Evolutionary conservation across 1,284 basidiomycete species (phyloP).

Genomic region (Prillingera fragicola): DNA sequence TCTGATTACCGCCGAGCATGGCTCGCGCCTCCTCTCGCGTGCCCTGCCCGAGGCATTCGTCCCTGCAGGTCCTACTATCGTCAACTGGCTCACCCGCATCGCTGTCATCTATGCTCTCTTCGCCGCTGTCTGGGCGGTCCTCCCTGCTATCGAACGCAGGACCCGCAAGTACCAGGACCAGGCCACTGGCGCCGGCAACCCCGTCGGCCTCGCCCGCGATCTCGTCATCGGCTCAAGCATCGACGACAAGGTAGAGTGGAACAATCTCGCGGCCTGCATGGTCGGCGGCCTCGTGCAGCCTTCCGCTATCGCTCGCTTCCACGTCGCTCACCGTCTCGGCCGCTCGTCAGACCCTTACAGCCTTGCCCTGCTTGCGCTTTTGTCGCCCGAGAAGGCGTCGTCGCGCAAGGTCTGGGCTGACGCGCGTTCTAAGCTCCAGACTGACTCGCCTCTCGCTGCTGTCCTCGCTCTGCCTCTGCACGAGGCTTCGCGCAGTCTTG

Average conservation of each 20-base stretch:
- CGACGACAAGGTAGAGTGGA: conserved; percentile 19
- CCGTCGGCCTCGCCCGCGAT: conserved; percentile 19
- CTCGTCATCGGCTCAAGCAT: conserved; percentile 4
- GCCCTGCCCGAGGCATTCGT: conserved; percentile 26
- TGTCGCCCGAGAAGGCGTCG: conserved; percentile 22
- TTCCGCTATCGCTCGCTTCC: conserved; percentile 18
- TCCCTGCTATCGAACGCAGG: conserved; percentile 21
- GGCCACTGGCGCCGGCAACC: conserved; percentile 16
- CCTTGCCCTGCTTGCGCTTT: conserved; percentile 37
- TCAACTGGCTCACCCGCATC: conserved; percentile 41
- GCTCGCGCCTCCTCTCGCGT: conserved; percentile 31
- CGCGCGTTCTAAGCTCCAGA: conserved; percentile 27
- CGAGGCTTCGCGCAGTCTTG: conserved; percentile 33
- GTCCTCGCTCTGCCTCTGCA: conserved; percentile 37
- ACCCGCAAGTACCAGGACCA: conserved; percentile 16
- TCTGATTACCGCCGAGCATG: conserved; percentile 41
- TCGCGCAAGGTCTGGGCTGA: conserved; percentile 30
- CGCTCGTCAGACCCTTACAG: conserved; percentile 30
- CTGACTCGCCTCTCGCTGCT: conserved; percentile 27
- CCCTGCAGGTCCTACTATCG: conserved; percentile 26
- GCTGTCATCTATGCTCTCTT: no score
- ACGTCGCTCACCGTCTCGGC: conserved; percentile 30
- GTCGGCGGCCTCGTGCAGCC: conserved; percentile 23
- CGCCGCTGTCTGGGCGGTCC: conserved; percentile 27
- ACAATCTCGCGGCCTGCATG: conserved; percentile 26